phyloP scores from a whole-genome alignment of 2,329 filamentous ascomycete genomes.

The Cephalotrichum gorgonifer region DNA sequence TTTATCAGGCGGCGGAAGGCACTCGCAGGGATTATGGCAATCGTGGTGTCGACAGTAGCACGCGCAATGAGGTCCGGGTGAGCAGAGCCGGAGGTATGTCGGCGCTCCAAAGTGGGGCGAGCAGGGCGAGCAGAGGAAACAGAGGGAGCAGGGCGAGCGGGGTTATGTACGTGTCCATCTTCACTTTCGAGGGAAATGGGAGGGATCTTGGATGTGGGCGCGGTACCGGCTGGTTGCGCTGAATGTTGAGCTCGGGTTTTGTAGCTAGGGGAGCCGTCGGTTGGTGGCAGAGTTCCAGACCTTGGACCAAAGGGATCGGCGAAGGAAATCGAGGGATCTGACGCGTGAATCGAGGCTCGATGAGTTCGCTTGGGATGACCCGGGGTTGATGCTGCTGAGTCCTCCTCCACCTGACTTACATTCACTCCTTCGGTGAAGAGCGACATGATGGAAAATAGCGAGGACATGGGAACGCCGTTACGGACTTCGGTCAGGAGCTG shows the following conservation, averaged over 20 bases:
- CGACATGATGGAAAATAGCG: constrained; percentile 91
- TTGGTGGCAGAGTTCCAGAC: neutral
- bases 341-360: neutral
- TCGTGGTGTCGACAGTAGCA: constrained; percentile 91
- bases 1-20: constrained; percentile 87
- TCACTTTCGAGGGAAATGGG: constrained; percentile 64
- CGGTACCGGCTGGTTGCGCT: neutral
- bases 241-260: neutral
- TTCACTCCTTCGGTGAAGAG: constrained; percentile 93
- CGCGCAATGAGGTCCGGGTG: constrained; percentile 97
- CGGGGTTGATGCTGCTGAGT: constrained; percentile 20
- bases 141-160: too few species aligned
- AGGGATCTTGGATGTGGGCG: constrained; percentile 42
- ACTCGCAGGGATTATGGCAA: constrained; percentile 94
- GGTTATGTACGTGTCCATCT: neutral
- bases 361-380: neutral
- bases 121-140: neutral
- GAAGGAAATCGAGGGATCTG: neutral
- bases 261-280: neutral
- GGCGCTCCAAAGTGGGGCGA: constrained; percentile 20
- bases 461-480: constrained; percentile 97
- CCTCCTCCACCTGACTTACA: constrained; percentile 56
- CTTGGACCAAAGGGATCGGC: neutral
- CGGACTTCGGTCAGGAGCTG: constrained; percentile 94
- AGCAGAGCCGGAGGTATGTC: constrained; percentile 57